phyloP scores from a whole-genome alignment of 129 eudicot species.

The Daucus carota region DH1_v3.0 NC_030387.2:1294001-1294500 shows the following conservation, averaged over 20 bases:
- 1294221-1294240: not conserved
- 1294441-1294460: no score
- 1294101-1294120: constrained; percentile 94
- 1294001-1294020: not conserved
- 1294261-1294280: not conserved
- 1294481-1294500: not conserved
- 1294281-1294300: no score
- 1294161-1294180: not conserved
- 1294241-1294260: not conserved
- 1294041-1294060: constrained; percentile 17
- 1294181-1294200: not conserved
- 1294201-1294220: not conserved
- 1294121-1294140: constrained; percentile 23
- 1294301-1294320: not conserved
- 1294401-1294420: no score
- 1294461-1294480: no score
- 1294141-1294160: no score
- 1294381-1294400: no score
- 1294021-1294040: not conserved
- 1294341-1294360: not conserved
- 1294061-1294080: constrained; percentile 32
- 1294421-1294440: no score
- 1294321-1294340: not conserved
- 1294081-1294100: constrained; percentile 86
- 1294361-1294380: not conserved